These are phyloP conservation scores for Heritiera fomes DNA, from an alignment of 345 rosid genomes.

Conservation along the genomic window DNA sequence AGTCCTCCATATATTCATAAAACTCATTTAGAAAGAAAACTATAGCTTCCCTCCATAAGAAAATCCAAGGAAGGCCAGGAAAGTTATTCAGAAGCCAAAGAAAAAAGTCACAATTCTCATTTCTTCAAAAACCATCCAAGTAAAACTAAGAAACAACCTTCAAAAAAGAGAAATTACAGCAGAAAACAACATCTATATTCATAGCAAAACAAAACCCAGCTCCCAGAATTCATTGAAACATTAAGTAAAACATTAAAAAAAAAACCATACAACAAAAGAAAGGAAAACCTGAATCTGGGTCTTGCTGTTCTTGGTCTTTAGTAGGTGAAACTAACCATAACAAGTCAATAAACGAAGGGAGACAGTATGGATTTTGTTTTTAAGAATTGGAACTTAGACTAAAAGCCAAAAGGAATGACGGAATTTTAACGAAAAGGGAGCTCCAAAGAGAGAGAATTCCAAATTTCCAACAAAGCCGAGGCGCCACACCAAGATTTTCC, in stretches of 20 bases:
- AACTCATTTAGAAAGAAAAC: not conserved
- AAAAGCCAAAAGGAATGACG: not conserved
- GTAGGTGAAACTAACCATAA: not conserved
- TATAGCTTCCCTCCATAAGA: not conserved
- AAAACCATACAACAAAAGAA: not conserved
- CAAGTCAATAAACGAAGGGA: not conserved
- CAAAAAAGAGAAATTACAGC: constrained; percentile 1
- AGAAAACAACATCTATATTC: not conserved
- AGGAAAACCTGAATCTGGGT: constrained; percentile 16
- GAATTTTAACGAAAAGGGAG: not conserved
- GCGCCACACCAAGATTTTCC: not conserved
- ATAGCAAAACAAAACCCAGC: constrained; percentile 2
- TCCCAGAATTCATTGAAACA: constrained; percentile 1
- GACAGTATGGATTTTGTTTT: not conserved
- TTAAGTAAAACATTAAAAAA: not conserved
- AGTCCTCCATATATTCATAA: not conserved
- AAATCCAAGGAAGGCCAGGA: not conserved
- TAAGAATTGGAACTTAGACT: not conserved
- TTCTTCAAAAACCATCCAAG: not conserved
- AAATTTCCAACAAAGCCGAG: constrained; percentile 7
- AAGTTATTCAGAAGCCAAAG: not conserved
- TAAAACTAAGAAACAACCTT: not conserved
- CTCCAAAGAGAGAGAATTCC: not conserved
- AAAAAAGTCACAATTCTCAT: not conserved
- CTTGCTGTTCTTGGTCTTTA: not conserved